Evolutionary conservation across 495 filamentous ascomycete genomes (phyloP), one percentile per base, ranked within the genome.

Genomic region (Lasiosphaeria hispida): DNA sequence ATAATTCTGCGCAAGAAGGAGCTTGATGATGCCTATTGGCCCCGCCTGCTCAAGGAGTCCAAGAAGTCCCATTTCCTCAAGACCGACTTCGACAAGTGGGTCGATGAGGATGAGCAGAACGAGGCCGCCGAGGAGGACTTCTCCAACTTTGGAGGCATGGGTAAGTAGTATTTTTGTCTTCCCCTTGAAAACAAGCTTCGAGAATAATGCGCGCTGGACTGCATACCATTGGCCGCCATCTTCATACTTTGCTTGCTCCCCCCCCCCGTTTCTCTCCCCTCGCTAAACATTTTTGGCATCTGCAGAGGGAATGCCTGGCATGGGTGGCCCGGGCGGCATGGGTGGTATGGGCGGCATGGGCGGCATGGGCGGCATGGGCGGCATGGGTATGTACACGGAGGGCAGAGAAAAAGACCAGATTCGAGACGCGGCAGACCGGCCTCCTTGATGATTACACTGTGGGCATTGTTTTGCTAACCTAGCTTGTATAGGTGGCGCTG

Each of bases 21-120:
- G 64, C 80, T 91, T 33, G 88, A 90, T 74, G 80, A 85, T 58
- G 89, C 91, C 67, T 97, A 86, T 81, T 98, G 94, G 94, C 94
- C 94, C 39, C 85, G 94, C 63, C 82, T 98, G 55, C 77, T 96
- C 68, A 96, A 97, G 85, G 88, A 90, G 23, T 74, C 74, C 38
- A 87, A 91, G 84, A 96, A 90, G 82, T 69, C 87, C 51, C 94
- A 97, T 79, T 98, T 94, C 85, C 74, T 98, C 67, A 97, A 96
- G 90, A 98, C 94, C 64, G 87, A 98, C 74, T 98, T 98, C 67
- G 91, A 97, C 77, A 97, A 97, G 91, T 98, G 95, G 95, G 92
- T 98, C 63, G 95, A 97, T 72, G 94, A 97, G 85, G 94, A 98
- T 72, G 94, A 98, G 82, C 94, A 98, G 78, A 89, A 97, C 66